Percentiles rank a stretch among this genome's conserved stretches.
Conservation (phyloP, 768 basidiomycete genomes). For the Leccinum truebloodii region DNA sequence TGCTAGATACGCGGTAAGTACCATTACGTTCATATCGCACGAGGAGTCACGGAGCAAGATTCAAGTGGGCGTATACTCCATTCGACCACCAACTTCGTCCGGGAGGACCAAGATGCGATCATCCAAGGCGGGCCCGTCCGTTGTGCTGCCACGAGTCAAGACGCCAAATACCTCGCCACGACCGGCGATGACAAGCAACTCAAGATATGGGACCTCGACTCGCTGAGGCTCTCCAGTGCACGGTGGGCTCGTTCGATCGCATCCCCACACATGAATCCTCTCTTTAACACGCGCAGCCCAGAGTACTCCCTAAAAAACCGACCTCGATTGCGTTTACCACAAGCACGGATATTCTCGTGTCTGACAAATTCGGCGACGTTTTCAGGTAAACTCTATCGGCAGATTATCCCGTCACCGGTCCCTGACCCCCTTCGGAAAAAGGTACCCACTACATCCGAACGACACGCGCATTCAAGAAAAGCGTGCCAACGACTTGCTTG, state of each 20-base stretch:
- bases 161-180: constrained; percentile 54
- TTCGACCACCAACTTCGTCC: constrained; percentile 42
- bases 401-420: neutral
- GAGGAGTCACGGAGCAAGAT: constrained; percentile 14
- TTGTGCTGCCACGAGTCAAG: constrained; percentile 53
- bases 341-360: constrained; percentile 69
- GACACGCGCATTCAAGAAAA: constrained; percentile 24
- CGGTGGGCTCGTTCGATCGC: constrained; percentile 45
- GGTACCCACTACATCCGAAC: constrained; percentile 57
- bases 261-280: neutral
- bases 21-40: constrained; percentile 1
- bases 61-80: constrained; percentile 55
- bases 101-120: constrained; percentile 33
- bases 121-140: constrained; percentile 57
- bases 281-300: constrained; percentile 29
- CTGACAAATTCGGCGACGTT: constrained; percentile 95
- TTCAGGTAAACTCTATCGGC: constrained; percentile 56
- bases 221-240: constrained; percentile 55
- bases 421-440: constrained; percentile 26
- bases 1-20: constrained; percentile 54
- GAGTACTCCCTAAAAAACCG: constrained; percentile 83
- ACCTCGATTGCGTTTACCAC: constrained; percentile 66
- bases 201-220: constrained; percentile 68
- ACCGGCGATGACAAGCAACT: constrained; percentile 80
- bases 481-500: constrained; percentile 35